Percentiles rank a stretch among this genome's conserved stretches.
Conservation (phyloP, 805 yeast genomes). For the Debaryomyces maramus region DNA sequence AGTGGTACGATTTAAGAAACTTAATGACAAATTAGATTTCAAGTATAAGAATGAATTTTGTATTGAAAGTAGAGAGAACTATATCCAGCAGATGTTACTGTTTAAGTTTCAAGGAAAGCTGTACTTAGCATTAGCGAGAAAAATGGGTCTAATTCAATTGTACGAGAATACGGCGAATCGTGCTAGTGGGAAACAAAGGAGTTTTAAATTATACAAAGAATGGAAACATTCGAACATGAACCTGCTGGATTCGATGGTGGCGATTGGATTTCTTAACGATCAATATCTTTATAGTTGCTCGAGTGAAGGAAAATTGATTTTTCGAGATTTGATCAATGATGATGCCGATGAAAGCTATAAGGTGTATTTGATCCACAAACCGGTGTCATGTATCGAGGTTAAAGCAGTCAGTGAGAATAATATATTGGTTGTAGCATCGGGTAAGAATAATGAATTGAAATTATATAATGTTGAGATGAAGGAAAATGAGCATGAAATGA, state of each 20-base stretch:
- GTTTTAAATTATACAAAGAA: slow-evolving; percentile 28
- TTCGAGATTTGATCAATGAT: slow-evolving; percentile 38
- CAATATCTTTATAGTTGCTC: slow-evolving; percentile 35
- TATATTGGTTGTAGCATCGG: slow-evolving; percentile 23
- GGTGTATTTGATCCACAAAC: slow-evolving; percentile 25
- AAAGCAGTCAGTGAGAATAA: slow-evolving; percentile 9
- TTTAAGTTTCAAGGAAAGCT: slow-evolving; percentile 19
- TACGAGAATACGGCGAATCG: slow-evolving; percentile 17
- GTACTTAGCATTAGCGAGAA: slow-evolving; percentile 25
- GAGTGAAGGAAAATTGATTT: slow-evolving; percentile 30
- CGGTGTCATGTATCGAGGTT: slow-evolving; percentile 23
- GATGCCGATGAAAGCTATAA: slow-evolving; percentile 31
- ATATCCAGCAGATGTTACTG: slow-evolving; percentile 21
- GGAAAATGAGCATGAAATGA: not conserved
- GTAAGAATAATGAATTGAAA: slow-evolving; percentile 27
- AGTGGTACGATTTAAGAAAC: slow-evolving; percentile 18
- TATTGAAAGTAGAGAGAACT: slow-evolving; percentile 13
- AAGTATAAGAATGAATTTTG: slow-evolving; percentile 17
- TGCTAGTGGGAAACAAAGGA: slow-evolving; percentile 3
- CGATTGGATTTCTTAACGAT: slow-evolving; percentile 24
- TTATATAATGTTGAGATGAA: slow-evolving; percentile 22
- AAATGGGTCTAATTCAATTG: slow-evolving; percentile 30
- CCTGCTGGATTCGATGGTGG: slow-evolving; percentile 23
- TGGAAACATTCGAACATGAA: slow-evolving; percentile 31
- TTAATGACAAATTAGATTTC: slow-evolving; percentile 7